Base-by-base conservation (phyloP, 371 early-diverging fungal genomes). In the Batkoa obscura region DNA sequence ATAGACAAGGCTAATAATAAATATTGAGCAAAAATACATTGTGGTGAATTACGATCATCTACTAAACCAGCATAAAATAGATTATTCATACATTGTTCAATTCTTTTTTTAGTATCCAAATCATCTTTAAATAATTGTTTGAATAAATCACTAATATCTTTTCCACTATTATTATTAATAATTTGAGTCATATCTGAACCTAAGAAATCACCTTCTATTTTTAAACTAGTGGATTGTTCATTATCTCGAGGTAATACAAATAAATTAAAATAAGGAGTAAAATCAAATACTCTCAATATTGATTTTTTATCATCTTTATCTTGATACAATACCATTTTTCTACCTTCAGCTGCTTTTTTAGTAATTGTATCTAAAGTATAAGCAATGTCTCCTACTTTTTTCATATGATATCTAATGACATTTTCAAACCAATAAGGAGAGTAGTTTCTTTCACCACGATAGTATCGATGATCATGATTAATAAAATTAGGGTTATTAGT, bases 51-150 rank as follows among this genome's bases (percentile, higher is more conserved):
- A 36, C 94, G 83, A 42, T 74, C 69, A 64, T 94, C 95, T 3
- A 94, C 75, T 42, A 83, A 80, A 33, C 95, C 97, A 56, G 83
- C 83, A 63, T 86, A 90, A 64, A 91, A 91, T 57, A 83, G 68
- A 53, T 81, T 78, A 53, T 88, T 75, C 58, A 95, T 70, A 68
- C 96, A 95, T 48, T 74, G 63, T 65, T 68, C 53, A 56, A 59
- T 49, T 12, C 61, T 58, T 46, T 77, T 65, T 61, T 76, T 81
- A 31, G 63, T 64, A 30, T 76, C 67, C 13, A 81, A 73, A 51
- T 84, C 73, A 61, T 85, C 84, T n/a, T 66, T 62, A 12, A 83
- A 83, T 3, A 75, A 65, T 36, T 78, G 68, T 41, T 55, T 17
- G 3, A 51, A 56, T 9, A 46, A 10, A 1, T 56, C 45, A 0